Conservation (phyloP, 2,329 filamentous ascomycete species). For the Penicillium sp. region DNA sequence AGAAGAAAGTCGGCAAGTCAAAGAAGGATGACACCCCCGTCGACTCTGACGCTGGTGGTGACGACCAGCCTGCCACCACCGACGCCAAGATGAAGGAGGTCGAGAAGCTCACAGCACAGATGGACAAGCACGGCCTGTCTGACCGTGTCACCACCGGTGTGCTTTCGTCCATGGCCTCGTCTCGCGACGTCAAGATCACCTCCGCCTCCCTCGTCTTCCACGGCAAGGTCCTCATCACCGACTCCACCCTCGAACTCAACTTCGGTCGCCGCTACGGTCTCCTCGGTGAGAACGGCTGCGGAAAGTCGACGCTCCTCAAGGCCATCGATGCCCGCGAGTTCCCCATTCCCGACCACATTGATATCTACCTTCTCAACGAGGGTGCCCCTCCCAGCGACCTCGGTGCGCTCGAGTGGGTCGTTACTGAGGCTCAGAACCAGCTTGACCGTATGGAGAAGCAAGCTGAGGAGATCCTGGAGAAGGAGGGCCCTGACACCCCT, state of each 20-base stretch:
- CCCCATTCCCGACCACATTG: conserved; percentile 93
- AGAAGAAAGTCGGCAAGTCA: conserved; percentile 72
- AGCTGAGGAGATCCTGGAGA: conserved; percentile 88
- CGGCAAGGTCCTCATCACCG: conserved; percentile 92
- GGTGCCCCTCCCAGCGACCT: conserved; percentile 87
- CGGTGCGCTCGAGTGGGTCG: conserved; percentile 96
- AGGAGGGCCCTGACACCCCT: conserved; percentile 88
- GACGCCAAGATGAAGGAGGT: conserved; percentile 78
- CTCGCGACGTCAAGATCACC: conserved; percentile 96
- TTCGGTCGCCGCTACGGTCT: conserved; percentile 93
- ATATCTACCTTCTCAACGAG: conserved; percentile 98
- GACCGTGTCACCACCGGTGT: conserved; percentile 99
- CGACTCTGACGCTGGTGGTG: conserved; percentile 65
- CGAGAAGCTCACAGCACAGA: conserved; percentile 85
- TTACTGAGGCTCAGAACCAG: conserved; percentile 91
- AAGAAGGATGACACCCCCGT: conserved; percentile 67
- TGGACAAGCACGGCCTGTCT: conserved; percentile 94
- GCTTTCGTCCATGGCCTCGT: conserved; percentile 79
- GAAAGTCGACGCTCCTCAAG: conserved; percentile 97
- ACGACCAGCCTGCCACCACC: conserved; percentile 71
- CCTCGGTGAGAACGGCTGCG: conserved; percentile 97
- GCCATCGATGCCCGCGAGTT: conserved; percentile 92
- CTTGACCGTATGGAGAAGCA: conserved; percentile 86
- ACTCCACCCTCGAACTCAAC: conserved; percentile 90
- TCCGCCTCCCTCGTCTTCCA: conserved; percentile 95